Evolutionary conservation across 2,329 filamentous ascomycete genomes (phyloP).

Genomic region (Colletotrichum limetticola): DNA sequence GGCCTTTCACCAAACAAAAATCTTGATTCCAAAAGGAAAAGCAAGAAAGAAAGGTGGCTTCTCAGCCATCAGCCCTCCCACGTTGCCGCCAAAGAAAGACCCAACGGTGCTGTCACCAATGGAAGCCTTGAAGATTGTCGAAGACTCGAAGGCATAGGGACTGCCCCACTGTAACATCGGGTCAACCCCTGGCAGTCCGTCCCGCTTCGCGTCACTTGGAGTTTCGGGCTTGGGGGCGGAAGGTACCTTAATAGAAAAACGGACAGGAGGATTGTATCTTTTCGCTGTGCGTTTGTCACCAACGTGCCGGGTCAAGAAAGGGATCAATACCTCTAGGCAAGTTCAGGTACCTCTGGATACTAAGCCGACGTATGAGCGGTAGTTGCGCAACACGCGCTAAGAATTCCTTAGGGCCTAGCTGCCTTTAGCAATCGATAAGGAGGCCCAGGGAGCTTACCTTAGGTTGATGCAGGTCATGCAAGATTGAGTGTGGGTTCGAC

Average conservation of each 20-base stretch:
- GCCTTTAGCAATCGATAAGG: constrained; percentile 27
- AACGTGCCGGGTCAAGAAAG: too few relatives aligned
- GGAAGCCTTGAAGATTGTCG: background rate
- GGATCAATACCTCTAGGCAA: too few relatives aligned
- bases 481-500: constrained; percentile 26
- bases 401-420: constrained; percentile 4
- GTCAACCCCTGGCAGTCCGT: constrained; percentile 22
- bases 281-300: background rate
- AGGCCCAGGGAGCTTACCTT: background rate
- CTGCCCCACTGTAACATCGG: constrained; percentile 29
- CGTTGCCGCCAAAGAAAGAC: background rate
- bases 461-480: constrained; percentile 30
- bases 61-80: too few relatives aligned
- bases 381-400: constrained; percentile 5
- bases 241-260: constrained; percentile 22
- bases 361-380: background rate
- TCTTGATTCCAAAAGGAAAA: background rate
- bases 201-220: constrained; percentile 33
- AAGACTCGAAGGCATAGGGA: background rate
- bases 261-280: background rate
- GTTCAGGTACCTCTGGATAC: background rate
- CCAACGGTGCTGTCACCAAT: constrained; percentile 16
- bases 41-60: background rate
- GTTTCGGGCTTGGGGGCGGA: constrained; percentile 33
- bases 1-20: background rate